These are phyloP conservation scores for Monocercomonoides exilis DNA, from an alignment of 78 protist genomes.

Conservation along the genomic window DNA sequence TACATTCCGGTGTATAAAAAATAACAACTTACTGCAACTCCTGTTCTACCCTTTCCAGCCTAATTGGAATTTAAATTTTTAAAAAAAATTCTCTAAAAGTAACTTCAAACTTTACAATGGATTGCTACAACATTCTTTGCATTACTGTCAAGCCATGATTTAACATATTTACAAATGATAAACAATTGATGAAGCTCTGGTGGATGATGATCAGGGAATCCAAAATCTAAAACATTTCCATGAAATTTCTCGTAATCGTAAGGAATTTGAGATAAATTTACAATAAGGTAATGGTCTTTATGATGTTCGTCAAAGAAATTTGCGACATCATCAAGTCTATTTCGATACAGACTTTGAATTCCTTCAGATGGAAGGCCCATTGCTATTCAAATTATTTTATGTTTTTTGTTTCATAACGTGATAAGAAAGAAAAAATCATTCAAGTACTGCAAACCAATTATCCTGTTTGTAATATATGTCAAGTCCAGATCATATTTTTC, in stretches of 20 bases:
- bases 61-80: neutral
- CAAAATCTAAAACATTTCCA: conserved; percentile 10
- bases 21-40: conserved; percentile 22
- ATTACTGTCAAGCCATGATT: neutral
- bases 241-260: neutral
- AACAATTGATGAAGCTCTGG: conserved; percentile 3
- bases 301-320: neutral
- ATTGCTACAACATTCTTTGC: neutral
- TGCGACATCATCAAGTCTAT: conserved; percentile 12
- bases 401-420: too few relatives aligned
- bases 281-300: conserved; percentile 5
- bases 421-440: too few relatives aligned
- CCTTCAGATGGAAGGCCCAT: conserved; percentile 47
- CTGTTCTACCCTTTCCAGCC: conserved; percentile 16
- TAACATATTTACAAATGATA: neutral
- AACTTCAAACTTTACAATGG: conserved; percentile 1
- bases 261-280: conserved; percentile 13
- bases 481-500: conserved; percentile 48
- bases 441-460: conserved; percentile 34
- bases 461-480: conserved; percentile 35
- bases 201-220: conserved; percentile 41
- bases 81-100: neutral
- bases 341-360: conserved; percentile 26
- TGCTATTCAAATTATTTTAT: too few relatives aligned
- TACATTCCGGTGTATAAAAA: neutral